Conservation (phyloP, 345 rosid species). For the Reutealis trisperma region DNA sequence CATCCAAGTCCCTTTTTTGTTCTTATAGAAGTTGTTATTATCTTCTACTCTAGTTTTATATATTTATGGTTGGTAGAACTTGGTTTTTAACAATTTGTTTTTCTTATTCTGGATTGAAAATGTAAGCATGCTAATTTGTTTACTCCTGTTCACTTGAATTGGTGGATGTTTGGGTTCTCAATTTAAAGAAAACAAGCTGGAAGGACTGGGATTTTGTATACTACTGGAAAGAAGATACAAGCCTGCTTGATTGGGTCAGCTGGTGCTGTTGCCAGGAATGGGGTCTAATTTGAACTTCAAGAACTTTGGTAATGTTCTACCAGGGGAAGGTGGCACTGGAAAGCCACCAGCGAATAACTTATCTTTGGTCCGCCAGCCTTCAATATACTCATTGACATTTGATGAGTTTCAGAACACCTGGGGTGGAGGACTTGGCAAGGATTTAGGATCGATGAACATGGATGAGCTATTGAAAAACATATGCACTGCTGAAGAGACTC, state of each 20-base stretch:
- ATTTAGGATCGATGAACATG: constrained; percentile 40
- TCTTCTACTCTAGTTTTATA: neutral
- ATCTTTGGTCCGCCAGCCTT: constrained; percentile 23
- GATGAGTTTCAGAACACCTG: constrained; percentile 37
- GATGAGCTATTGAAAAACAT: constrained; percentile 38
- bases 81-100: neutral
- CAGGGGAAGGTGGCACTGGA: constrained; percentile 14
- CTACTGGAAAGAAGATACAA: constrained; percentile 19
- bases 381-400: constrained; percentile 34
- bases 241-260: constrained; percentile 16
- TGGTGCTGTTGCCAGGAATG: constrained; percentile 35
- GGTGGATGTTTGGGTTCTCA: constrained; percentile 22
- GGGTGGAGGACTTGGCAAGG: constrained; percentile 33
- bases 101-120: neutral
- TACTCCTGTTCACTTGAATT: constrained; percentile 16
- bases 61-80: constrained; percentile 1
- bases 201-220: constrained; percentile 14
- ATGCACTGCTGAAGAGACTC: constrained; percentile 37
- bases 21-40: neutral
- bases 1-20: neutral
- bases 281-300: constrained; percentile 45
- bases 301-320: constrained; percentile 9
- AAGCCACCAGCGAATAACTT: constrained; percentile 18
- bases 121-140: constrained; percentile 10
- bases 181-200: constrained; percentile 20